Evolutionary conservation across 768 basidiomycete genomes (phyloP), one percentile per base, ranked within the genome.

Genomic region (Termitomyces sp.): DNA sequence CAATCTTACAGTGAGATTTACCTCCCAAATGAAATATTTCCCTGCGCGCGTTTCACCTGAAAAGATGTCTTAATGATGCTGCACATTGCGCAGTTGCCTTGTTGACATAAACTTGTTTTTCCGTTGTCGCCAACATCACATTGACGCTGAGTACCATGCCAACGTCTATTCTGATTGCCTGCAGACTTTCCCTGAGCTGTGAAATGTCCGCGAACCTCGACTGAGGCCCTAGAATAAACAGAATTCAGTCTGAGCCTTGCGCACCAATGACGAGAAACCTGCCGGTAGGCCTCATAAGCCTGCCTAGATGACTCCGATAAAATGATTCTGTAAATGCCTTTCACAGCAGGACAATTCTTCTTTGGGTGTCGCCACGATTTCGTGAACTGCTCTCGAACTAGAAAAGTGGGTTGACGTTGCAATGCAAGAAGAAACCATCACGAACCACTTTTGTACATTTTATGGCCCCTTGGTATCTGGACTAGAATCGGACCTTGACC

Each of bases 151-250:
- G 88, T 89, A 25, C 88, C 88, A 69, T 90, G 88, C 87, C 86
- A 89, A 20, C 87, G 82, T 32, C 88, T 83, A 64, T 87, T 86
- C 71, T 89, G 86, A 63, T 89, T 89, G 34, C 88, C 88, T 38
- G 82, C 71, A 7, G 86, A 83, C 46, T 83, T 76, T 43, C 85
- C 85, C 4, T 77, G 63, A 38, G 77, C 65, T 2, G 68, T 77
- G 62, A 89, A 89, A 29, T 49, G 48, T 49, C 48, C 48, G 32
- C 48, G 48, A 2, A 32, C 31, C 70, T 90, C 88, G 5, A 88
- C 84, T 12, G 74, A 74, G n/a, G 80, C 67, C 48, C 87, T 88
- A 9, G 0, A 42, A 14, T 36, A 11, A 29, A 40, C 4, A 60
- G 5, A 11, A 52, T 52, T 52, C 15, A 40, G 34, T 11, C 20